Evolutionary conservation across 768 basidiomycete species (phyloP), one percentile per base, ranked within the genome.

Genomic region (Grammothele lineata): DNA sequence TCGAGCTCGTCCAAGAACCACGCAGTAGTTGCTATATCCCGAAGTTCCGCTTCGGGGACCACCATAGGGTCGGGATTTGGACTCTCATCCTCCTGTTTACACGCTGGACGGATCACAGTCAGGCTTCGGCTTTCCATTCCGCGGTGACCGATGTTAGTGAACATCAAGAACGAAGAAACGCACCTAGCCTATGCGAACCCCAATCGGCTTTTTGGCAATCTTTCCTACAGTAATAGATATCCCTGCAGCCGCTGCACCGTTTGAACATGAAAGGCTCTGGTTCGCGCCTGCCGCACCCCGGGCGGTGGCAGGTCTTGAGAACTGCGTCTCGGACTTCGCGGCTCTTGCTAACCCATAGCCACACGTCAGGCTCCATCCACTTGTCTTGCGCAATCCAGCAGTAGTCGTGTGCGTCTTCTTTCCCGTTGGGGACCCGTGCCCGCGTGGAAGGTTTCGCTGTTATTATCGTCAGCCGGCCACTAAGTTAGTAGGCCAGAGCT

Each of bases 381-480:
- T 73, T 54, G 40, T 69, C 66, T 45, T 74, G 72, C 2, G 69
- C 60, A 8, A 70, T 50, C 66, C 67, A 75, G 5, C 72, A 56
- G 57, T 74, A 73, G 52, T 73, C 72, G 22, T 70, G 71, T 12
- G 72, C 72, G 21, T 70, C 70, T 50, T 73, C 72, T 1, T 64
- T 58, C 1, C 69, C 65, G 40, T 74, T 71, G 9, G 41, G 39
- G 17, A 35, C 63, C 27, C 59, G 50, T 17, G 66, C 39, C 14
- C 56, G 54, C 21, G 39, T 52, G 39, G 65, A 64, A 24, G 65
- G 55, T 12, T 53, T 55, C 1, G 45, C 67, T 71, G 26, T 21
- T n/a, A n/a, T n/a, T n/a, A n/a, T n/a, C n/a, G n/a, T n/a, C n/a
- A n/a, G n/a, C n/a, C n/a, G n/a, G n/a, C n/a, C n/a, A n/a, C n/a